A percentile compares a stretch with the other conserved stretches of the same genome.
phyloP scores from a whole-genome alignment of 805 yeast species.

The Saccharomycopsis oosterbeekiorum region DNA sequence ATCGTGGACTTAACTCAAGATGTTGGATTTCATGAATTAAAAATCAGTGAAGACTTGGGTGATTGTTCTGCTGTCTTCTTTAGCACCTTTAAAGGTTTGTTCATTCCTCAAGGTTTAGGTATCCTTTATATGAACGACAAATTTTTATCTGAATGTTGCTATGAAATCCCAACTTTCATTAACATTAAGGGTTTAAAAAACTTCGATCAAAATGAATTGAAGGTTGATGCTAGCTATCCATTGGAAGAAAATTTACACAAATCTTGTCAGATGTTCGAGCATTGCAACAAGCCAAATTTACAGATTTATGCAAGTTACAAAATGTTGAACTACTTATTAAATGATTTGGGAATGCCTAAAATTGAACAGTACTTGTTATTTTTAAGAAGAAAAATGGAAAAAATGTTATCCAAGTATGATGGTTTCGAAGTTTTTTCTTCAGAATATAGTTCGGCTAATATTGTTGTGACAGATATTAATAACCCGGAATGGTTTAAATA shows the following conservation, averaged over 20 bases:
- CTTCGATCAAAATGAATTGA: slow-evolving; percentile 9
- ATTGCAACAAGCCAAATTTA: slow-evolving; percentile 16
- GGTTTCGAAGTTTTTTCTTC: slow-evolving; percentile 2
- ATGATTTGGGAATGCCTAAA: slow-evolving; percentile 4
- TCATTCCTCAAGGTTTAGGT: slow-evolving; percentile 17
- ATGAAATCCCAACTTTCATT: slow-evolving; percentile 12
- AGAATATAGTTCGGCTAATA: slow-evolving; percentile 4
- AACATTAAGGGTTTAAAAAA: slow-evolving; percentile 12
- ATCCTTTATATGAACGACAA: slow-evolving; percentile 13
- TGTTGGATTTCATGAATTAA: slow-evolving; percentile 10
- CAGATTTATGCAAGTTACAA: slow-evolving; percentile 13
- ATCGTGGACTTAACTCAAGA: slow-evolving; percentile 17
- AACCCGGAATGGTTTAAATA: slow-evolving; percentile 16
- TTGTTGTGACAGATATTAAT: slow-evolving; percentile 11
- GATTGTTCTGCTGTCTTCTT: slow-evolving; percentile 14
- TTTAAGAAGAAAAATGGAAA: slow-evolving; percentile 5
- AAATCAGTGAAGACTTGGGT: slow-evolving; percentile 2
- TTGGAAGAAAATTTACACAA: slow-evolving; percentile 8
- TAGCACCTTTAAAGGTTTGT: slow-evolving; percentile 17
- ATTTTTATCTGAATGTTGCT: slow-evolving; percentile 1
- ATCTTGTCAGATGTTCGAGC: slow-evolving; percentile 9
- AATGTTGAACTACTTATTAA: slow-evolving; percentile 10
- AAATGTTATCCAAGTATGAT: slow-evolving; percentile 1
- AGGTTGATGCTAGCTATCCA: background rate
- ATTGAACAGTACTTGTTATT: slow-evolving; percentile 7